phyloP scores from a whole-genome alignment of 2,329 filamentous ascomycete species.

The Clarireedia homoeocarpa region DNA sequence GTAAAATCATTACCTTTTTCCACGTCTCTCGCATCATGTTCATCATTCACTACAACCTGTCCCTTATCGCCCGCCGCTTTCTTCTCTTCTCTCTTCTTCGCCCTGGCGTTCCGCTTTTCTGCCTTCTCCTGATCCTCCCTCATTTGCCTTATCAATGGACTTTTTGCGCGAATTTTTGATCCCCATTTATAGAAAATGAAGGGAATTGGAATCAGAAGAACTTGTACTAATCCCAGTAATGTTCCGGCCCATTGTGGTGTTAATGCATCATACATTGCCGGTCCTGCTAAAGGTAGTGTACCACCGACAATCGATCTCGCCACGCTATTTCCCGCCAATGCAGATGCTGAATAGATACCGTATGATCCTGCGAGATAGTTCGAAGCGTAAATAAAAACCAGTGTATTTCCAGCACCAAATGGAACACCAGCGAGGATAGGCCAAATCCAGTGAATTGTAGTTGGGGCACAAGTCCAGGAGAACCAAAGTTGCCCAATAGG shows the following conservation, averaged over 20 bases:
- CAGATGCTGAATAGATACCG: conserved; percentile 73
- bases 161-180: conserved; percentile 43
- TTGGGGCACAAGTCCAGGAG: conserved; percentile 77
- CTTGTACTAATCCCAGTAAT: conserved; percentile 64
- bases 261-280: conserved; percentile 60
- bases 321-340: conserved; percentile 72
- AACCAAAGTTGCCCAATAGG: conserved; percentile 80
- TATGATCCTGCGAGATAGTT: conserved; percentile 78
- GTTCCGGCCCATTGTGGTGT: conserved; percentile 75
- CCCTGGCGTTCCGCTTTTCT: conserved; percentile 18
- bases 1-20: conserved; percentile 3
- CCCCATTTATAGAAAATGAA: conserved; percentile 67
- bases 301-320: conserved; percentile 67
- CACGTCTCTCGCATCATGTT: not conserved
- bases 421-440: conserved; percentile 72
- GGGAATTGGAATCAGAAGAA: conserved; percentile 69
- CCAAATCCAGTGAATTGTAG: conserved; percentile 71
- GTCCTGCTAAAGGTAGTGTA: conserved; percentile 67
- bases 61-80: conserved; percentile 8
- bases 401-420: conserved; percentile 69
- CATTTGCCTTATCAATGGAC: conserved; percentile 35
- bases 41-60: not conserved
- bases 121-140: conserved; percentile 28
- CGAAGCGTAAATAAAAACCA: conserved; percentile 73
- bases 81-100: conserved; percentile 12